Conservation (phyloP, 202 grass and related monocot genomes). For the Saccharum hybrid region DNA sequence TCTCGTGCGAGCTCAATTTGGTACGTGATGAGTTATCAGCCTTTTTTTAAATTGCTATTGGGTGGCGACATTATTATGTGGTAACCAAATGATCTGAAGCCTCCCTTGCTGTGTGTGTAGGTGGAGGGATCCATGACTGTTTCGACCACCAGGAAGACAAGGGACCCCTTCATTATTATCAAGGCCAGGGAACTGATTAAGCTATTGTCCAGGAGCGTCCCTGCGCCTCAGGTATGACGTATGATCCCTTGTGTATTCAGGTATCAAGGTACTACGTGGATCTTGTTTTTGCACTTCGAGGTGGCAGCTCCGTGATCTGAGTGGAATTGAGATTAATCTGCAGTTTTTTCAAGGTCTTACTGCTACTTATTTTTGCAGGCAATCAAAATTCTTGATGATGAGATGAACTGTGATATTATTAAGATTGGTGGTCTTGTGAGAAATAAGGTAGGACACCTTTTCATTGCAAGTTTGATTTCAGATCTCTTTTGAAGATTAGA, state of each 20-base stretch:
- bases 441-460: slow-evolving; percentile 71
- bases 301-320: background rate
- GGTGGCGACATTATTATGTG: background rate
- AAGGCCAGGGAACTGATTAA: slow-evolving; percentile 96
- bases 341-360: background rate
- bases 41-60: background rate
- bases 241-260: background rate
- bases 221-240: slow-evolving; percentile 80
- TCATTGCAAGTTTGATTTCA: slow-evolving; percentile 22
- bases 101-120: slow-evolving; percentile 45
- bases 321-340: background rate
- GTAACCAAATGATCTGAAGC: background rate
- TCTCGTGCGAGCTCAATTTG: slow-evolving; percentile 97
- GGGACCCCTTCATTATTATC: slow-evolving; percentile 84
- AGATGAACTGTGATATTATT: slow-evolving; percentile 92
- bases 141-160: slow-evolving; percentile 86
- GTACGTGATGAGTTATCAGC: slow-evolving; percentile 34
- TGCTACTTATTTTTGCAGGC: slow-evolving; percentile 57
- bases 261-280: background rate
- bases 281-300: background rate
- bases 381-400: slow-evolving; percentile 94
- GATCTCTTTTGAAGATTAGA: background rate
- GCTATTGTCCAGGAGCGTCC: slow-evolving; percentile 85
- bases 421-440: slow-evolving; percentile 84
- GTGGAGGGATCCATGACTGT: slow-evolving; percentile 97